Base-by-base conservation (phyloP, 192 early-diverging fungal species). In the Pecoramyces ruminantium region DNA sequence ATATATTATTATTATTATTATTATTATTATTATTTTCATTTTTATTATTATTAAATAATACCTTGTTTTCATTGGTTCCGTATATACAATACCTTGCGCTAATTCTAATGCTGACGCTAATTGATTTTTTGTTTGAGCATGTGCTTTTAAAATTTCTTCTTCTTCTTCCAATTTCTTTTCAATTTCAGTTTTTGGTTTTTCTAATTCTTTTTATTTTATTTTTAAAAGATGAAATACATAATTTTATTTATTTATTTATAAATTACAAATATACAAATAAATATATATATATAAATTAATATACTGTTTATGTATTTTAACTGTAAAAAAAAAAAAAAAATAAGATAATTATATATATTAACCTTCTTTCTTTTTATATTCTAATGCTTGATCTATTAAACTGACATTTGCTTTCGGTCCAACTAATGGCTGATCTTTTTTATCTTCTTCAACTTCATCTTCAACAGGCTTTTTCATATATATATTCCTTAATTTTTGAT, bases 141-240 rank as follows among this genome's bases (percentile, higher is more conserved):
- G 93, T 1, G 96, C 95, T 77, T 92, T 89, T 80, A 96, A 87
- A 80, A 98, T 92, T 82, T 92, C 90, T 79, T 88, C 83, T 84
- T 96, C 95, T 82, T 96, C 89, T 40, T 97, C 97, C 8, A 94
- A 79, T 34, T 92, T 89, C 83, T 92, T 93, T 84, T 97, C 91
- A 29, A 91, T 86, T 21, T 95, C 94, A 4, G 94, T 91, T 82
- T 94, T 96, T 77, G 42, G 81, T 38, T 81, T 81, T 78, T 81
- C 78, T 11, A n/a, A 25, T 21, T 38, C 38, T 39, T 4, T 18
- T 38, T 28, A 78, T 29, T 29, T 28, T 28, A 29, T 29, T 6
- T 78, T 29, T n/a, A n/a, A n/a, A n/a, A n/a, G n/a, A n/a, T n/a
- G n/a, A n/a, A n/a, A 78, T 28, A 29, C 11, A 28, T 29, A 29